Evolutionary conservation across 78 protist species (phyloP), one percentile per base, ranked within the genome.

Genomic region (Bodo saltans): DNA sequence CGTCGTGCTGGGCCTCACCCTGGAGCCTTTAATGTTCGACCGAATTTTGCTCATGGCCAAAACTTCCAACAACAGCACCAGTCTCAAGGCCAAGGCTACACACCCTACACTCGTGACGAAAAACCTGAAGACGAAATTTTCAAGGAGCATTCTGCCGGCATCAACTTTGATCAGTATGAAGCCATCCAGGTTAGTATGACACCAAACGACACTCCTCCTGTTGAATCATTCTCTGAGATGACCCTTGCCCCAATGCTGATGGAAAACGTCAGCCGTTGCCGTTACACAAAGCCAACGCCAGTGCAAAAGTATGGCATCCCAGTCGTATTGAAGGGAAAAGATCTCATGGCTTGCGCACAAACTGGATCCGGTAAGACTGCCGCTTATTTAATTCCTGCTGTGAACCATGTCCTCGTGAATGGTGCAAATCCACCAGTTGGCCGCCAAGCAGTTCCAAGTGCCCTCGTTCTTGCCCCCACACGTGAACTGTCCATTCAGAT

Each of bases 401-500:
- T 93, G 70, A 53, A 89, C 52, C 70, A 75, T 42, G 32, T 91
- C 28, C 47, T 68, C 35, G 53, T 52, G 83, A 23, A 3, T n/a
- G 88, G 88, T 21, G 12, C 42, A 3, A 4, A 39, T 29, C 69
- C 81, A 27, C 3, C 81, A 3, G 26, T 41, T 1, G 68, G 34
- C 8, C 42, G n/a, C 34, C 3, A 41, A 8, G 60, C n/a, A 1
- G 8, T 41, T 32, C 12, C 11, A 3, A 40, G 38, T 25, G 93
- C 92, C 33, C 91, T 98, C 37, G 88, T 97, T n/a, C 85, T 98
- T 21, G 97, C 99, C 21, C 99, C 99, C 11, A 95, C 99, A 26
- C 94, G 99, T 72, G 99, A 98, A 86, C 94, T 98, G 23, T 96
- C 98, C 21, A 73, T 68, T 33, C 99, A 98, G 88, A 97, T 97